Evolutionary conservation across 257 asterid genomes (phyloP).

Genomic region (Nicotiana sylvestris): DNA sequence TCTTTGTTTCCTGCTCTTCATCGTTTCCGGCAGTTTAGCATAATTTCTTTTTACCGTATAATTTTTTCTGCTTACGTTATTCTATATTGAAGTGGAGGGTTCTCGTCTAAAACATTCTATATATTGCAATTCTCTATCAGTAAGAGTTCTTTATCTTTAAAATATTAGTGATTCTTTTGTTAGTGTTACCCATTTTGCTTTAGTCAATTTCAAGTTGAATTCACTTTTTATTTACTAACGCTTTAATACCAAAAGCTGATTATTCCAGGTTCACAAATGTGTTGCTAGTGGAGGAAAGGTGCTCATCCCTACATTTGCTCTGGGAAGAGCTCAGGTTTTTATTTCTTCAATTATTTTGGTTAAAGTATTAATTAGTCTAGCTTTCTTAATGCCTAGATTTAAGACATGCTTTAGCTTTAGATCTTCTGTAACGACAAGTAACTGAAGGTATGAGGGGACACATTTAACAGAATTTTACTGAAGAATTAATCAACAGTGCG

Average conservation of each 20-base stretch:
- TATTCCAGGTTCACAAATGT: conserved; percentile 74
- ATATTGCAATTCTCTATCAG: not conserved
- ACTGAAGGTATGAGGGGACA: not conserved
- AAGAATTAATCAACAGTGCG: not conserved
- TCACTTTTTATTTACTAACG: not conserved
- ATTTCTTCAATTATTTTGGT: not conserved
- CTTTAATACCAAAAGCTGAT: conserved; percentile 10
- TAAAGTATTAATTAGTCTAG: not conserved
- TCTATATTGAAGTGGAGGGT: not conserved
- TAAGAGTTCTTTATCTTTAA: not conserved
- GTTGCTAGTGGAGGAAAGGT: conserved; percentile 87
- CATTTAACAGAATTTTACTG: not conserved
- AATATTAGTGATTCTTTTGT: not conserved
- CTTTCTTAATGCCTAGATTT: conserved; percentile 9
- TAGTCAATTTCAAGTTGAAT: conserved; percentile 2
- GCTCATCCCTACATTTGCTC: conserved; percentile 88
- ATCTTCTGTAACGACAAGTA: not conserved
- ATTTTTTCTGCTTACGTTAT: not conserved
- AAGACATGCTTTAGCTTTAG: not conserved
- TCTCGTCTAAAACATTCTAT: not conserved
- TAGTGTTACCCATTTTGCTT: not conserved
- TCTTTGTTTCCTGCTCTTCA: not conserved
- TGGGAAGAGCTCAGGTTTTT: conserved; percentile 92
- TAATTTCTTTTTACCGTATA: not conserved
- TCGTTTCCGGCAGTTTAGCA: not conserved